Base-by-base conservation (phyloP, 2,329 filamentous ascomycete genomes). In the Exophiala viscosa region DNA sequence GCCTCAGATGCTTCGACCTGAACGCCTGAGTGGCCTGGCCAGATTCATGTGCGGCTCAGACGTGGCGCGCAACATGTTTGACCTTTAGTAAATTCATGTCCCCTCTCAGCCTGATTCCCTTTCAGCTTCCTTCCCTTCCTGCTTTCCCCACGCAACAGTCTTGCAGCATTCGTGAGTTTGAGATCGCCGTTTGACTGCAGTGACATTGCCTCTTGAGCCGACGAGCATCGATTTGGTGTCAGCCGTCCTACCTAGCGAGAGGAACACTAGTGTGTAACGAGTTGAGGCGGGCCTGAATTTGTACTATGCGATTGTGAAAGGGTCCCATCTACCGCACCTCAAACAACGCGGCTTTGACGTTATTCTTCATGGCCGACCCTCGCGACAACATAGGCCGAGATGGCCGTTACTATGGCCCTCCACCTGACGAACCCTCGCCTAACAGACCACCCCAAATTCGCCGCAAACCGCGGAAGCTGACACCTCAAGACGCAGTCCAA, bases 401-500 rank as follows among this genome's bases (percentile, higher is more conserved):
- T 2, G 18, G 54, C 15, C 48, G 31, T 8, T 56, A 56, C 17
- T 48, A 46, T 40, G 50, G 45, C 11, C 47, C 46, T 15, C 34
- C 35, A 15, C 41, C 43, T 5, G 45, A 46, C 9, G 46, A 50
- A n/a, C 33, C 48, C 3, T 17, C 32, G 17, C 15, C 46, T 8
- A 39, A 45, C 23, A 45, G 49, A 14, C 38, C 42, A n/a, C 42
- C 41, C 14, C 54, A 52, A 36, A 45, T 43, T 33, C 48, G 48
- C 7, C 54, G 50, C 14, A 54, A 51, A 36, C 60, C 64, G 42
- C 65, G 64, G 6, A 62, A 54, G 34, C 72, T 70, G 48, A 54
- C 61, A 44, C 86, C 87, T 0, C 87, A 91, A 66, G 77, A 82
- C 52, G 77, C 75, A 20, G 80, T 91, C 51, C 81, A 88, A 60